Evolutionary conservation across 495 filamentous ascomycete genomes (phyloP), one percentile per base, ranked within the genome.

Genomic region (Trichoderma reesei): DNA sequence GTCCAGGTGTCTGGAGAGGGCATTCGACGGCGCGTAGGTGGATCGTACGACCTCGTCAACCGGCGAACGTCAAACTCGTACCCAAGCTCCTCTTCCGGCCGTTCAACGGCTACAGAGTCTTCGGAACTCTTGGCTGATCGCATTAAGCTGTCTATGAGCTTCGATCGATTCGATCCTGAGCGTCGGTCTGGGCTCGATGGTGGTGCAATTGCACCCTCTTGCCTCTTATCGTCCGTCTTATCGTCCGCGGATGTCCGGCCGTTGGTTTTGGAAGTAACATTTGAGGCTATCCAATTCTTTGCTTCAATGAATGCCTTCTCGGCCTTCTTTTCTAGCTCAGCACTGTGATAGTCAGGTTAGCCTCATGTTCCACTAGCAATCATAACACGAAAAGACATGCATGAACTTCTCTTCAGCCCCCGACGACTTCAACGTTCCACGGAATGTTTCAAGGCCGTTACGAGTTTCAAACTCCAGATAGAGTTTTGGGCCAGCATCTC

Each of bases 1-100:
- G 78, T 76, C 80, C 81, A 83, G n/a, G 2, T 16, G 5, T 62
- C 60, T 8, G 38, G 36, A 11, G 33, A 34, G n/a, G 51, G 41
- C 63, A 41, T 20, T 10, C 39, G 59, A 26, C 2, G 36, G 6
- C 36, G 36, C 7, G 36, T 61, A 26, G 36, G 10, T 13, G 36
- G 36, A 20, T 11, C 36, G 36, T 34, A 61, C 41, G 59, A 38
- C 18, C 59, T 38, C 36, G 36, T 38, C 8, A 36, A 39, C 36
- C 59, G 34, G 4, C 59, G 59, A 20, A 16, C 2, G 7, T 61
- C 59, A n/a, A 20, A 39, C 9, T 31, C 39, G 26, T 26, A 26
- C 26, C 26, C 26, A 5, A 38, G n/a, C 3, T 3, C n/a, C 18
- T 26, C 18, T n/a, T 39, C 33, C 9, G 10, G 8, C 18, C 59